These are phyloP conservation scores for Hortiboletus flavorubellus DNA, from an alignment of 768 basidiomycete species.

Conservation along the genomic window DNA sequence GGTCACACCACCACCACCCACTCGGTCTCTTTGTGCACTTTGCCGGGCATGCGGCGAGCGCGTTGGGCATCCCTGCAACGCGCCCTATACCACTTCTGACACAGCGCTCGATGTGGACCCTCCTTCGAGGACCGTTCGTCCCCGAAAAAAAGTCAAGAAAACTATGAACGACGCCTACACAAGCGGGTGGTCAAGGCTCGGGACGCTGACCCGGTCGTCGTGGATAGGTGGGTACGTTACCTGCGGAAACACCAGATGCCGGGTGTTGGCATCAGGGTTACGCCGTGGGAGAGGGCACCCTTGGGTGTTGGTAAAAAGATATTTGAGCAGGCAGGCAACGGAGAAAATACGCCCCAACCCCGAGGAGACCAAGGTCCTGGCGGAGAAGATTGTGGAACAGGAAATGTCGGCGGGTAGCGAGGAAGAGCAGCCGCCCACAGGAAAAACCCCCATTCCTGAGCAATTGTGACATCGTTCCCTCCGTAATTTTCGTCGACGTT, in stretches of 20 bases:
- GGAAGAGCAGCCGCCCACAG: neutral
- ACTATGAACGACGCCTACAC: constrained; percentile 83
- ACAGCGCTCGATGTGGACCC: constrained; percentile 80
- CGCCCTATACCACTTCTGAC: constrained; percentile 65
- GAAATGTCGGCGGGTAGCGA: constrained; percentile 19
- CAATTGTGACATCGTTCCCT: neutral
- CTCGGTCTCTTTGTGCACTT: constrained; percentile 85
- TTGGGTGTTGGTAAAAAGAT: constrained; percentile 46
- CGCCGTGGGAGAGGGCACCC: constrained; percentile 70
- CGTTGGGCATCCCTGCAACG: constrained; percentile 78
- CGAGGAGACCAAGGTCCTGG: constrained; percentile 38
- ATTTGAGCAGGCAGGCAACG: constrained; percentile 34
- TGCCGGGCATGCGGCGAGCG: constrained; percentile 76
- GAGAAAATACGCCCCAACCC: constrained; percentile 32
- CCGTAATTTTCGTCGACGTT: neutral
- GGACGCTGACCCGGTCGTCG: constrained; percentile 77
- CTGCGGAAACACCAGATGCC: constrained; percentile 69
- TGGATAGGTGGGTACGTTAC: constrained; percentile 80
- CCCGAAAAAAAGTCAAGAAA: constrained; percentile 96
- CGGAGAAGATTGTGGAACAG: constrained; percentile 40
- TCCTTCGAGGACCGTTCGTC: constrained; percentile 78
- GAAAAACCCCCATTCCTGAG: neutral
- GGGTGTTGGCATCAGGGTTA: constrained; percentile 84
- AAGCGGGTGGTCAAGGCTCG: constrained; percentile 87
- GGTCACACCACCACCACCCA: constrained; percentile 62